A percentile compares a stretch with the other conserved stretches of the same genome.
These are phyloP conservation scores for Colletotrichum horii DNA, from an alignment of 2,329 filamentous ascomycete species.

Conservation along the genomic window DNA sequence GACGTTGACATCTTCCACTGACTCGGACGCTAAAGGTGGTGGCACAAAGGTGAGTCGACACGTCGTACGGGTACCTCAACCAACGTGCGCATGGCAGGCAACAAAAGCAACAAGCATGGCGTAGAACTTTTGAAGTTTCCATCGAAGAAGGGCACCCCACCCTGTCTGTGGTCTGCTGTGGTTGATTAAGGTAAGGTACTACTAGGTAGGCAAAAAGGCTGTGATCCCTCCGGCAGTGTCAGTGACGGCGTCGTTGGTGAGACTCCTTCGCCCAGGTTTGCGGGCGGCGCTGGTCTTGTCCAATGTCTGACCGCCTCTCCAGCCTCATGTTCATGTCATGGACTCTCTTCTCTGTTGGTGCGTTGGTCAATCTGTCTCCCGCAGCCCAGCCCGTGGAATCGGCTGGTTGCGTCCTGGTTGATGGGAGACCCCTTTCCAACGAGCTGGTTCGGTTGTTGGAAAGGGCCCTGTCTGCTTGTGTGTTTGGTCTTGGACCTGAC, in stretches of 20 bases:
- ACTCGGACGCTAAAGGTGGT: neutral
- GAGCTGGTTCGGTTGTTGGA: neutral
- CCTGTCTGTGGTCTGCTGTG: neutral
- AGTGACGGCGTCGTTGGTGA: neutral
- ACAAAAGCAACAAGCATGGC: constrained; percentile 12
- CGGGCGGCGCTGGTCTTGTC: neutral
- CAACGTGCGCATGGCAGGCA: neutral
- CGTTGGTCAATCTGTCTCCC: neutral
- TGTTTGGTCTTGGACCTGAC: neutral
- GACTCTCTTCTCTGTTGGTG: neutral
- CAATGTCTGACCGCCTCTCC: neutral
- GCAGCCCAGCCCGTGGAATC: neutral
- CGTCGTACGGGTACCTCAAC: neutral
- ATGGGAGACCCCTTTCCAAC: neutral
- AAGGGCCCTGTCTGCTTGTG: neutral
- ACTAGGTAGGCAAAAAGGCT: too few relatives aligned
- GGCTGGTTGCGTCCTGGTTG: neutral
- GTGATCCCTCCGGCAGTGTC: neutral
- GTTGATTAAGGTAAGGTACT: too few relatives aligned
- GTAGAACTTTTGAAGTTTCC: neutral
- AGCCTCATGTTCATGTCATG: too few relatives aligned
- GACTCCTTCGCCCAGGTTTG: neutral
- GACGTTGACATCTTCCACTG: neutral
- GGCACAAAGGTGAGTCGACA: constrained; percentile 2
- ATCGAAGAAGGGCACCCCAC: neutral